These are phyloP conservation scores for Solanum ossicruentum DNA, from an alignment of 257 asterid species.

Conservation along the genomic window DNA sequence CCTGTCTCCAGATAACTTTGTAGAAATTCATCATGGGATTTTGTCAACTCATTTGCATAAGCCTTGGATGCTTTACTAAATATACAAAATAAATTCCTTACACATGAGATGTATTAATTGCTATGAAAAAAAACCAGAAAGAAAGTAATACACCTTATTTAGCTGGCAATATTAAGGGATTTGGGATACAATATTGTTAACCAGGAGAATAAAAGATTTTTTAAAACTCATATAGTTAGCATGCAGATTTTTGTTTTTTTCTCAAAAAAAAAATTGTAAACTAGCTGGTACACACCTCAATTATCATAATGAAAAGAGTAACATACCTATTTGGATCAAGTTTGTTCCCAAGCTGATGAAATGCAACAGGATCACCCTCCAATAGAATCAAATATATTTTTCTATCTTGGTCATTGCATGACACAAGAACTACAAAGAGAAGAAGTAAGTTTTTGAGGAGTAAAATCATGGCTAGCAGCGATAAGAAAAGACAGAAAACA, in stretches of 20 bases:
- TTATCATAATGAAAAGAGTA: background rate
- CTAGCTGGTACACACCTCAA: background rate
- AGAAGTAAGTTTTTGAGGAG: background rate
- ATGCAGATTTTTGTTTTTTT: background rate
- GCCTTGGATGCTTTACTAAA: slow-evolving; percentile 35
- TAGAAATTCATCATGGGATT: slow-evolving; percentile 55
- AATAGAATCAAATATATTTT: slow-evolving; percentile 44
- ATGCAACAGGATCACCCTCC: slow-evolving; percentile 72
- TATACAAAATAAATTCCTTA: background rate
- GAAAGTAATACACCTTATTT: too few species aligned
- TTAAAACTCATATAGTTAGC: background rate
- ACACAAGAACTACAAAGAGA: background rate
- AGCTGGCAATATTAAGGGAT: background rate
- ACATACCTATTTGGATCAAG: slow-evolving; percentile 22
- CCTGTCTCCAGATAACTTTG: slow-evolving; percentile 38
- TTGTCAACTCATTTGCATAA: slow-evolving; percentile 45
- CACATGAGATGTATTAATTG: background rate
- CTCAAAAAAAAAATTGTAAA: background rate
- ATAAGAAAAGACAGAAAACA: background rate
- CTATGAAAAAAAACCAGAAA: background rate
- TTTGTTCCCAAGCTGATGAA: slow-evolving; percentile 18
- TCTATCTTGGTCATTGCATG: slow-evolving; percentile 14
- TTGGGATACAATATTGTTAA: background rate
- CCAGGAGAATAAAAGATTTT: background rate
- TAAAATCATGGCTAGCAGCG: background rate